Conservation (phyloP, 192 early-diverging fungal genomes). For the Cladochytrium replicatum region DNA sequence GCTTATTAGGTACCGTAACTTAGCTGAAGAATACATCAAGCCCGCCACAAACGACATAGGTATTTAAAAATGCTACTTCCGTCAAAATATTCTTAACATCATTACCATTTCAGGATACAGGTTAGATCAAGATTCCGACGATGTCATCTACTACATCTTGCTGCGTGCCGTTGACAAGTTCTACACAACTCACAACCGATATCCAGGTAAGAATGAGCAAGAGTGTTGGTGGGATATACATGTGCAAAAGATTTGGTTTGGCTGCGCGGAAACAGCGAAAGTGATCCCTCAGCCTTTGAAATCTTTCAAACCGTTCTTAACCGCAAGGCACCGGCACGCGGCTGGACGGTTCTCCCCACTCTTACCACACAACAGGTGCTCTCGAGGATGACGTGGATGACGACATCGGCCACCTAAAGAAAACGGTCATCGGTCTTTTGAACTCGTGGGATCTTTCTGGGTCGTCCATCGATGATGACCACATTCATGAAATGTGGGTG, state of each 20-base stretch:
- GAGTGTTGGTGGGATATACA: background rate
- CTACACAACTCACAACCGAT: conserved; percentile 39
- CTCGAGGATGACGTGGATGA: conserved; percentile 35
- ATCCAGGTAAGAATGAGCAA: conserved; percentile 53
- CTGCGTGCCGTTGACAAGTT: conserved; percentile 61
- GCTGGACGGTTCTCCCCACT: too few relatives aligned
- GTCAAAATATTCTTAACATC: background rate
- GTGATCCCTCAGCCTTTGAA: background rate
- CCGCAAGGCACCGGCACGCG: background rate
- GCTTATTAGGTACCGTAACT: conserved; percentile 52
- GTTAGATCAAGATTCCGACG: conserved; percentile 41
- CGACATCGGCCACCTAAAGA: conserved; percentile 44
- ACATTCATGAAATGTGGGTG: conserved; percentile 58
- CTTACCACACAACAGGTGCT: too few relatives aligned
- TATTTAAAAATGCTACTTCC: background rate
- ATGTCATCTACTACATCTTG: conserved; percentile 52
- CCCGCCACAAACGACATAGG: background rate
- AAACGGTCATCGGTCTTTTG: conserved; percentile 29
- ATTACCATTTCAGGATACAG: conserved; percentile 30
- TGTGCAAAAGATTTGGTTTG: background rate
- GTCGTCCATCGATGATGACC: conserved; percentile 37
- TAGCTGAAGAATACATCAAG: conserved; percentile 43
- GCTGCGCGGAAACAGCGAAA: background rate
- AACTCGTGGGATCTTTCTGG: conserved; percentile 24
- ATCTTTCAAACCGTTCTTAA: background rate